Percentiles rank a stretch among this genome's conserved stretches.
phyloP scores from a whole-genome alignment of 306 rosid genomes.

The Sindora glabra region DNA sequence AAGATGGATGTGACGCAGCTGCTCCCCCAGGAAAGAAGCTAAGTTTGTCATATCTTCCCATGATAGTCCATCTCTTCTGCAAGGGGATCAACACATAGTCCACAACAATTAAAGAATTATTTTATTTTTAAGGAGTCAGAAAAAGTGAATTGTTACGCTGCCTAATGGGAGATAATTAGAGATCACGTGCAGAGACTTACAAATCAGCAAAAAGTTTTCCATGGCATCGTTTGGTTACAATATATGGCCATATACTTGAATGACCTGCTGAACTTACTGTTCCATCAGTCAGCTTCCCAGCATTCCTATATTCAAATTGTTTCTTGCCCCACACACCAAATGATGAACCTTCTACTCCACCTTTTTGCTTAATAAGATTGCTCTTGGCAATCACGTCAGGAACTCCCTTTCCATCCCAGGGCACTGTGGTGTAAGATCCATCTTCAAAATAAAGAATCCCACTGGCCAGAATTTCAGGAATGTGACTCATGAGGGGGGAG shows the following conservation, averaged over 20 bases:
- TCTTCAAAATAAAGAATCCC: conserved; percentile 74
- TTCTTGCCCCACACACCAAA: conserved; percentile 82
- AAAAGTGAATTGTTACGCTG: conserved; percentile 7
- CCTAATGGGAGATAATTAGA: not conserved
- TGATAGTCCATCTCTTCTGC: conserved; percentile 70
- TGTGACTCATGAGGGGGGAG: conserved; percentile 56
- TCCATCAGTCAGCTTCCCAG: conserved; percentile 31
- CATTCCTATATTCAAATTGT: conserved; percentile 53
- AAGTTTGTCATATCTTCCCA: conserved; percentile 54
- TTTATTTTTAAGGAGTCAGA: not conserved
- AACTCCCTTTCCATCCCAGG: conserved; percentile 77
- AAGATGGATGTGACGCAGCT: conserved; percentile 72
- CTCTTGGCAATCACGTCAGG: conserved; percentile 56
- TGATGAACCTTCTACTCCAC: conserved; percentile 35
- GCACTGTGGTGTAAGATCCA: conserved; percentile 47
- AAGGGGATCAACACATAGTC: conserved; percentile 14
- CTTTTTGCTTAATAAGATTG: conserved; percentile 36
- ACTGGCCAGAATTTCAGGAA: conserved; percentile 65
- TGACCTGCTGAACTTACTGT: conserved; percentile 21
- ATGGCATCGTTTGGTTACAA: conserved; percentile 62
- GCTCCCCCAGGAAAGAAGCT: conserved; percentile 87
- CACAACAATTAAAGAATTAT: conserved; percentile 8
- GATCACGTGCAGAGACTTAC: conserved; percentile 42
- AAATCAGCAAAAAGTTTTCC: conserved; percentile 80
- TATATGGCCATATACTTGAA: conserved; percentile 74